Conservation (phyloP, 2,329 filamentous ascomycete species). For the Aspergillus texensis region DNA sequence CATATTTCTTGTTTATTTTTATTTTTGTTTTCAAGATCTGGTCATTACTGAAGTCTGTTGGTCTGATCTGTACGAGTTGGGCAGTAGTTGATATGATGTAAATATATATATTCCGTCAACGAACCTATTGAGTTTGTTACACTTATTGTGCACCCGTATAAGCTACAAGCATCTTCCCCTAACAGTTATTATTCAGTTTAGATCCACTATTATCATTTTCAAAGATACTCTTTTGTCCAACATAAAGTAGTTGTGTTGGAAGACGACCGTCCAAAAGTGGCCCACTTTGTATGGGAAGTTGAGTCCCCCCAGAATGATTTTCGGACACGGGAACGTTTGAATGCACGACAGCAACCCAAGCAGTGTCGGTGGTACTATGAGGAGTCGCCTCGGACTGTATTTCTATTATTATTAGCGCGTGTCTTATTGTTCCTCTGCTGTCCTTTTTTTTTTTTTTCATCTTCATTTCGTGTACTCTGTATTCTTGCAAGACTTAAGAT, state of each 20-base stretch:
- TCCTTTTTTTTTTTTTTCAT: neutral
- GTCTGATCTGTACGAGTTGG: neutral
- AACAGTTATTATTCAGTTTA: no score
- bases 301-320: slow-evolving; percentile 18
- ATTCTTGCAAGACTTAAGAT: neutral
- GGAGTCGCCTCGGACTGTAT: neutral
- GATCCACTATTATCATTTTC: neutral
- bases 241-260: no score
- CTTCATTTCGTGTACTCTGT: neutral
- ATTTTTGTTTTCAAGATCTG: no score
- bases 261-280: neutral
- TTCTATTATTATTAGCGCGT: no score
- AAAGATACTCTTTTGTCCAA: neutral
- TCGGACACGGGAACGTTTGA: slow-evolving; percentile 19
- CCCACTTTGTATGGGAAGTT: slow-evolving; percentile 26
- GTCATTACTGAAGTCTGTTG: no score
- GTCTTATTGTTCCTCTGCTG: no score
- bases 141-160: no score
- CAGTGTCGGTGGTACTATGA: slow-evolving; percentile 12
- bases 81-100: neutral
- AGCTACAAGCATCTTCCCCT: no score
- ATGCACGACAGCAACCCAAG: neutral
- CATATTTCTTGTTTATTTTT: neutral
- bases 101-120: no score
- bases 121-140: no score